Percentiles rank a stretch among this genome's conserved stretches.
These are phyloP conservation scores for Fusarium siculi DNA, from an alignment of 2,329 filamentous ascomycete genomes.

Conservation along the genomic window DNA sequence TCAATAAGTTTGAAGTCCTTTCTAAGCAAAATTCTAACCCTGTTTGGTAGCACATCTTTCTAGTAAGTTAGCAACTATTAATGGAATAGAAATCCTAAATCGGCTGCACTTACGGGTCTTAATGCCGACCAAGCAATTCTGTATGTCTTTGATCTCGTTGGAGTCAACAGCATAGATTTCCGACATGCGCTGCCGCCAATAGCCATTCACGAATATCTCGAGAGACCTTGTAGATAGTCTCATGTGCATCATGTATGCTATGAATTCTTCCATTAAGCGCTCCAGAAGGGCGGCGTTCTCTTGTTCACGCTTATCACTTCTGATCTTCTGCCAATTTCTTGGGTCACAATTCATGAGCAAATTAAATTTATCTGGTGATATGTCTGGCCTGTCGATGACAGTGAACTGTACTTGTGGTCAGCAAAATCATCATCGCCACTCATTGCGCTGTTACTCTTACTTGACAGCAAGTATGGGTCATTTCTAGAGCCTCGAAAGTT, in stretches of 20 bases:
- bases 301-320: neutral
- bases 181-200: neutral
- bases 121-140: accelerated
- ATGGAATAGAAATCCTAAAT: accelerated
- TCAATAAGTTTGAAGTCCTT: accelerated
- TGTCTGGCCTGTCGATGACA: accelerated
- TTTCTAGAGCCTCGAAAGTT: neutral
- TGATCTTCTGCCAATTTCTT: neutral
- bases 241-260: neutral
- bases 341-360: accelerated
- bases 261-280: accelerated
- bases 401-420: accelerated
- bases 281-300: accelerated
- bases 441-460: accelerated
- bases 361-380: accelerated
- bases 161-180: accelerated
- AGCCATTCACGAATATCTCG: accelerated
- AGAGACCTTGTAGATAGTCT: accelerated
- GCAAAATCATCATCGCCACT: accelerated
- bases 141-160: accelerated
- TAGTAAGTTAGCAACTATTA: accelerated
- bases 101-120: neutral
- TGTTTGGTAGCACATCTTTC: accelerated
- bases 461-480: neutral
- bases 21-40: accelerated